These are phyloP conservation scores for Austroboletus niveus DNA, from an alignment of 1,284 basidiomycete species.

Conservation along the genomic window DNA sequence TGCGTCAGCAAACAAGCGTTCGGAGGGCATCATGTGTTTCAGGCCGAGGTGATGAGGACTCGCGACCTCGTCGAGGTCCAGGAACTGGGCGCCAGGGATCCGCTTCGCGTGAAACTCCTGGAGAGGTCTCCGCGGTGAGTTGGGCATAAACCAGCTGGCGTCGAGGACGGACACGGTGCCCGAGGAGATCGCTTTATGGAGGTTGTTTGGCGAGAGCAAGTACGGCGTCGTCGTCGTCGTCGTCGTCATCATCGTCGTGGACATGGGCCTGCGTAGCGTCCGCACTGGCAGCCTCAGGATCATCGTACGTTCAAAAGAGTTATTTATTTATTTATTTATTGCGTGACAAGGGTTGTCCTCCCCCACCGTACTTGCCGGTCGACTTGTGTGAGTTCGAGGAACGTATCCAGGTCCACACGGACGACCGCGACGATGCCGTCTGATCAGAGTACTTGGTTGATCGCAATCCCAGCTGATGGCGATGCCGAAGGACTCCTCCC, in stretches of 20 bases:
- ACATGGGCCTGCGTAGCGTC: conserved; percentile 26
- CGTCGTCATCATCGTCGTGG: conserved; percentile 21
- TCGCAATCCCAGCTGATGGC: conserved; percentile 72
- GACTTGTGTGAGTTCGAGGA: not conserved
- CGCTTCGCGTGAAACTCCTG: conserved; percentile 68
- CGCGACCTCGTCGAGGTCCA: conserved; percentile 83
- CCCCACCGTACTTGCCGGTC: no score
- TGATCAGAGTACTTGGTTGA: conserved; percentile 82
- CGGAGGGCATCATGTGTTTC: conserved; percentile 91
- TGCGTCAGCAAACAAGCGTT: conserved; percentile 71
- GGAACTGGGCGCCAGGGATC: conserved; percentile 73
- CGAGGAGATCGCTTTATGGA: conserved; percentile 37
- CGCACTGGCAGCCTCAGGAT: not conserved
- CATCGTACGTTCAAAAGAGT: conserved; percentile 2
- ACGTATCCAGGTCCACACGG: conserved; percentile 5
- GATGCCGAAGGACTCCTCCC: conserved; percentile 68
- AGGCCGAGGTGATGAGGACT: conserved; percentile 70
- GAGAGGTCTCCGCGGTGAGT: conserved; percentile 60
- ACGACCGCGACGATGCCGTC: conserved; percentile 60
- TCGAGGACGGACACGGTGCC: conserved; percentile 59
- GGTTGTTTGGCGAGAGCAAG: conserved; percentile 50
- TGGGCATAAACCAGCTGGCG: conserved; percentile 89
- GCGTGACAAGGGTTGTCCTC: not conserved
- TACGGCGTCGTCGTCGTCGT: conserved; percentile 38
- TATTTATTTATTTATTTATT: conserved; percentile 17